A percentile compares a stretch with the other conserved stretches of the same genome.
phyloP scores from a whole-genome alignment of 306 rosid genomes.

The Erythrophleum fordii region DNA sequence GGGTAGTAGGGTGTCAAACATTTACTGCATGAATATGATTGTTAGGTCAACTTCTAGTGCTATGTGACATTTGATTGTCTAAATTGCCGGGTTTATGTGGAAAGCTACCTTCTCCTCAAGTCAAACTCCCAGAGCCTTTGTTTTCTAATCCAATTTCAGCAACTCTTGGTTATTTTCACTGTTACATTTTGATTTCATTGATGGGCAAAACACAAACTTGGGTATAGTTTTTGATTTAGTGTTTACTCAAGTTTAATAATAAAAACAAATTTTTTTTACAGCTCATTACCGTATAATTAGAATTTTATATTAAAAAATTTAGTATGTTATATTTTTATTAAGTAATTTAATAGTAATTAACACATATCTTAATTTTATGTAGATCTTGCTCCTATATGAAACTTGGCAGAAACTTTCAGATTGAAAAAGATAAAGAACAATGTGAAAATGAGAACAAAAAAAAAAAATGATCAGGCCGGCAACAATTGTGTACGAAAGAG shows the following conservation, averaged over 20 bases:
- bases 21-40: background rate
- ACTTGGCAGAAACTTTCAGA: background rate
- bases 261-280: no score
- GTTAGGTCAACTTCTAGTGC: background rate
- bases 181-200: background rate
- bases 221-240: no score
- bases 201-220: no score
- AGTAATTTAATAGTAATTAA: no score
- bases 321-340: no score
- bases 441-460: background rate
- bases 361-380: no score
- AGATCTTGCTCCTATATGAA: background rate
- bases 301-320: no score
- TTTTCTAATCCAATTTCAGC: background rate
- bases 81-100: background rate
- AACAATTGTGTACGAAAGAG: background rate
- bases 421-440: background rate
- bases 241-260: no score
- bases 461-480: slow-evolving; percentile 4
- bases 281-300: no score
- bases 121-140: no score
- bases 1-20: no score
- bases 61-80: background rate
- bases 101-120: slow-evolving; percentile 15
- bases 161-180: background rate